Evolutionary conservation across 306 rosid genomes (phyloP), one percentile per base, ranked within the genome.

Genomic region (Purshia tridentata): DNA sequence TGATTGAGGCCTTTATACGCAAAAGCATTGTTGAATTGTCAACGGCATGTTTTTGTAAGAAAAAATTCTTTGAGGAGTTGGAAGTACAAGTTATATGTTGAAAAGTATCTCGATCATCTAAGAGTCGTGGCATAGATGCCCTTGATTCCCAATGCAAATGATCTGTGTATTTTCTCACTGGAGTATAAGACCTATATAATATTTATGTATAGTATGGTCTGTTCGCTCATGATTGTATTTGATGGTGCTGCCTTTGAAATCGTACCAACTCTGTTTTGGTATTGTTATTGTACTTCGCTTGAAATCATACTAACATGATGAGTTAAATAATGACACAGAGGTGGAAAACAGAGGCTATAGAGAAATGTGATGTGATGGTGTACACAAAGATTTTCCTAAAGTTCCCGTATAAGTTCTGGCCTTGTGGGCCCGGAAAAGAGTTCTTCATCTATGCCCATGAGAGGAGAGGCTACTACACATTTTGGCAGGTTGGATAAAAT

Each of bases 361-460:
- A 80, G 86, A 86, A 86, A 78, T 91, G 96, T 83, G 99, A 89
- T 63, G 91, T 94, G 75, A 91, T 83, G 82, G 91, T 94, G 72
- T 94, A 94, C 80, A 94, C 99, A 66, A 94, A 94, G 82, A 91
- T 94, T 83, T 94, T 94, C 82, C 90, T 94, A 22, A 91, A 94
- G 87, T 94, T 94, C 84, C 96, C 99, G 14, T 71, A 13, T 74
- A 88, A 61, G 84, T 94, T 94, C 77, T 94, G 99, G 99, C 96
- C 96, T 14, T 81, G 92, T 86, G 96, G 92, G 49, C 91, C 95
- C 22, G 97, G 83, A 51, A 88, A 94, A 81, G 99, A 94, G 87
- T 94, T 94, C 81, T 94, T 94, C 84, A 87, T 94, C 71, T 94
- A 91, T 83, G 99, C 99, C 77, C 97, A 94, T 75, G 99, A 94